These are phyloP conservation scores for Tagetes erecta DNA, from an alignment of 129 eudicot genomes.

Conservation along the genomic window DNA sequence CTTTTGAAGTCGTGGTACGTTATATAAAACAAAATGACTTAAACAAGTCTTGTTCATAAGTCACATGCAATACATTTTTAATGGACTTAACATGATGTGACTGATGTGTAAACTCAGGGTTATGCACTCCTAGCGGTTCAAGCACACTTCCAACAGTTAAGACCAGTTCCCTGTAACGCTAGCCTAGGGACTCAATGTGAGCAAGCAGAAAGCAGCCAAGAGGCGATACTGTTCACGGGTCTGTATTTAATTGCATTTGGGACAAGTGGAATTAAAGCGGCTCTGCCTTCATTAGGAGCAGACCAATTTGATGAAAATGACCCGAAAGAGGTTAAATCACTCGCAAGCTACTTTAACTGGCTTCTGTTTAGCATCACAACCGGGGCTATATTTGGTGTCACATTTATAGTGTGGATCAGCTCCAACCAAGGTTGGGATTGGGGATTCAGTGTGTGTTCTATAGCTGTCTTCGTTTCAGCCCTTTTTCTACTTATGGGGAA, in stretches of 20 bases:
- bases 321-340: conserved; percentile 55
- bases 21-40: background rate
- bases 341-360: conserved; percentile 79
- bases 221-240: conserved; percentile 53
- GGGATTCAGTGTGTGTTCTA: conserved; percentile 54
- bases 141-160: conserved; percentile 62
- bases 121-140: conserved; percentile 64
- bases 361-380: conserved; percentile 44
- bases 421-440: conserved; percentile 74
- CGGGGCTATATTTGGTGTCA: conserved; percentile 70
- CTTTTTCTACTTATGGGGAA: conserved; percentile 65
- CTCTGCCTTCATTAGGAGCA: conserved; percentile 75
- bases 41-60: conserved; percentile 10
- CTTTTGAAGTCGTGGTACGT: conserved; percentile 65
- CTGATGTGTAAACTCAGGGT: conserved; percentile 45
- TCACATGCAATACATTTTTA: background rate
- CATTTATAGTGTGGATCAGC: conserved; percentile 69
- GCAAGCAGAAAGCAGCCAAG: conserved; percentile 54
- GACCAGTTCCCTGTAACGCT: conserved; percentile 71
- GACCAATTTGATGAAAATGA: conserved; percentile 74
- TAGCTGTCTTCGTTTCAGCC: conserved; percentile 47
- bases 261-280: conserved; percentile 61
- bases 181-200: conserved; percentile 42
- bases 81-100: background rate
- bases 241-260: conserved; percentile 74